phyloP scores from a whole-genome alignment of 2,329 filamentous ascomycete species.

The Colletotrichum theobromicola region DNA sequence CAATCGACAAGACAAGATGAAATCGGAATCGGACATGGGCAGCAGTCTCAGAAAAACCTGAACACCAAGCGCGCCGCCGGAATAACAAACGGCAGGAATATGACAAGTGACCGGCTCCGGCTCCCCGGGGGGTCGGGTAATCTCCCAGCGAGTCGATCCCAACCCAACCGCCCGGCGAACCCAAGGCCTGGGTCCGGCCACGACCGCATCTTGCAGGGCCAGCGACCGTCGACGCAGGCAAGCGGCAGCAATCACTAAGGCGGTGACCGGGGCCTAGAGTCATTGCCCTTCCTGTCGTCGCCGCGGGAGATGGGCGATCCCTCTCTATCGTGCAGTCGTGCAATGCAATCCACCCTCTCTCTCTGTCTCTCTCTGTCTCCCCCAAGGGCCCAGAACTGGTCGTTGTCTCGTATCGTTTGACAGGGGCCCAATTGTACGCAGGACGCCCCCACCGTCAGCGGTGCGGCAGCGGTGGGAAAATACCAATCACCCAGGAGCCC shows the following conservation, averaged over 20 bases:
- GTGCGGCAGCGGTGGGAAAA: no score
- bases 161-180: background rate
- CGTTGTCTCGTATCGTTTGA: background rate
- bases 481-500: background rate
- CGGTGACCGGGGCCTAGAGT: background rate
- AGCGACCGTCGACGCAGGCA: background rate
- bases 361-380: no score
- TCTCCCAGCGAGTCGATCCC: conserved; percentile 4
- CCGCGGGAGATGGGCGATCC: conserved; percentile 1
- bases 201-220: background rate
- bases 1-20: background rate
- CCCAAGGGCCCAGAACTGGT: background rate
- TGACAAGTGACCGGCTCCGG: conserved; percentile 6
- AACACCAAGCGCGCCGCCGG: background rate
- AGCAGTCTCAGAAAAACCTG: background rate
- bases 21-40: background rate
- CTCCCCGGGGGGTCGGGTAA: background rate
- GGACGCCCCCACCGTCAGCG: background rate
- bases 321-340: background rate
- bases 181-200: background rate
- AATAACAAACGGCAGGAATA: background rate
- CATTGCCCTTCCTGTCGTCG: background rate
- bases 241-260: background rate
- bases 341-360: background rate
- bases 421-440: background rate